A percentile compares a stretch with the other conserved stretches of the same genome.
These are phyloP conservation scores for Pichia sp. DNA, from an alignment of 1,139 yeast genomes.

Conservation along the genomic window DNA sequence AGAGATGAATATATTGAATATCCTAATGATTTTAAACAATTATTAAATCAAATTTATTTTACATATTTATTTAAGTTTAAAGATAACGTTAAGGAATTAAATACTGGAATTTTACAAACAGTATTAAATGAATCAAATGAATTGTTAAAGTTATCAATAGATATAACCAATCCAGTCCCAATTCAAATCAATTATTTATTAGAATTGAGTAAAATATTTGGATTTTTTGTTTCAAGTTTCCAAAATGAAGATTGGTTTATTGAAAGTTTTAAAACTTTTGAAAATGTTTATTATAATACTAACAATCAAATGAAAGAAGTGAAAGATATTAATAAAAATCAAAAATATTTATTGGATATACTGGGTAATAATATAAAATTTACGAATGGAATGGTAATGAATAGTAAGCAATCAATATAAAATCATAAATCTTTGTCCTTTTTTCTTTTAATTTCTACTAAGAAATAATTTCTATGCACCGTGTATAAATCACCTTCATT, in stretches of 20 bases:
- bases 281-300: neutral
- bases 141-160: conserved; percentile 1
- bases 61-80: conserved; percentile 1
- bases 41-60: conserved; percentile 6
- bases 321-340: neutral
- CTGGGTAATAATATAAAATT: conserved; percentile 11
- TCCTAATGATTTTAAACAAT: conserved; percentile 5
- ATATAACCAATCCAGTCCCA: neutral
- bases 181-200: conserved; percentile 10
- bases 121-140: neutral
- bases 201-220: conserved; percentile 13
- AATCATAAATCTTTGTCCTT: neutral
- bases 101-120: neutral
- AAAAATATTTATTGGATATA: conserved; percentile 5
- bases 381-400: conserved; percentile 2
- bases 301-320: neutral
- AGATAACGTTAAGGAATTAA: neutral
- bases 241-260: conserved; percentile 10
- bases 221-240: conserved; percentile 7
- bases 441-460: conserved; percentile 25
- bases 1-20: conserved; percentile 2
- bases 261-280: conserved; percentile 2
- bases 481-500: conserved; percentile 25
- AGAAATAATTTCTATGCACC: conserved; percentile 26
- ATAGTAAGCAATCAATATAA: neutral